These are phyloP conservation scores for Arthroderma sp. DNA, from an alignment of 2,329 filamentous ascomycete genomes.

Conservation along the genomic window DNA sequence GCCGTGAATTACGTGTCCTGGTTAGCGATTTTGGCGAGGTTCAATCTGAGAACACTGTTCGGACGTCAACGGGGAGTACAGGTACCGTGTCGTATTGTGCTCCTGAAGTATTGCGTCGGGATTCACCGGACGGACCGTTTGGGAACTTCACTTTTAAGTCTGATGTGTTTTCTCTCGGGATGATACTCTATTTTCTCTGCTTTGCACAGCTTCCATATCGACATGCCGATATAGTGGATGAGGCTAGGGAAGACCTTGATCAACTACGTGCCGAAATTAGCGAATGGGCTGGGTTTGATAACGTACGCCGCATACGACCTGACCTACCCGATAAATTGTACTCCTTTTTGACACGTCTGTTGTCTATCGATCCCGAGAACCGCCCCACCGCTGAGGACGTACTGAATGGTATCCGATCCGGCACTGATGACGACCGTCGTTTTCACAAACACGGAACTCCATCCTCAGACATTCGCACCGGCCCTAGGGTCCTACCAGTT, in stretches of 20 bases:
- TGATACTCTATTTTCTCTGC: conserved; percentile 98
- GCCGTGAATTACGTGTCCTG: conserved; percentile 59
- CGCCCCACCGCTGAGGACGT: conserved; percentile 81
- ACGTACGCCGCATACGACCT: conserved; percentile 57
- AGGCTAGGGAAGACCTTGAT: conserved; percentile 86
- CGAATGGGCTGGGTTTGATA: conserved; percentile 74
- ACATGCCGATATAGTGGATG: conserved; percentile 70
- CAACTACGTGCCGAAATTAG: conserved; percentile 73
- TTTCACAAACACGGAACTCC: conserved; percentile 21
- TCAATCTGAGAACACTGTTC: conserved; percentile 63
- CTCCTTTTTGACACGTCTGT: conserved; percentile 63
- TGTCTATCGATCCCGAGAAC: conserved; percentile 62
- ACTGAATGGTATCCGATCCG: conserved; percentile 57
- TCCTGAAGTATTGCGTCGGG: conserved; percentile 71
- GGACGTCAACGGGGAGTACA: conserved; percentile 85
- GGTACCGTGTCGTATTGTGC: conserved; percentile 97
- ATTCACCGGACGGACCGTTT: conserved; percentile 51
- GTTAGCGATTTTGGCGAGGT: conserved; percentile 98
- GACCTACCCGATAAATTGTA: conserved; percentile 83
- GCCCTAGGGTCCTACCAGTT: conserved; percentile 26
- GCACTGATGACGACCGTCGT: conserved; percentile 31
- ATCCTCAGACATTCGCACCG: conserved; percentile 20
- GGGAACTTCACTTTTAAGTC: conserved; percentile 96
- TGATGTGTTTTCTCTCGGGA: conserved; percentile 93
- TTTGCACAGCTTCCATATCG: conserved; percentile 79